Percentiles rank a stretch among this genome's conserved stretches.
Evolutionary conservation across 2,329 filamentous ascomycete species (phyloP).

Genomic region (Sporothrix brunneoviolacea): DNA sequence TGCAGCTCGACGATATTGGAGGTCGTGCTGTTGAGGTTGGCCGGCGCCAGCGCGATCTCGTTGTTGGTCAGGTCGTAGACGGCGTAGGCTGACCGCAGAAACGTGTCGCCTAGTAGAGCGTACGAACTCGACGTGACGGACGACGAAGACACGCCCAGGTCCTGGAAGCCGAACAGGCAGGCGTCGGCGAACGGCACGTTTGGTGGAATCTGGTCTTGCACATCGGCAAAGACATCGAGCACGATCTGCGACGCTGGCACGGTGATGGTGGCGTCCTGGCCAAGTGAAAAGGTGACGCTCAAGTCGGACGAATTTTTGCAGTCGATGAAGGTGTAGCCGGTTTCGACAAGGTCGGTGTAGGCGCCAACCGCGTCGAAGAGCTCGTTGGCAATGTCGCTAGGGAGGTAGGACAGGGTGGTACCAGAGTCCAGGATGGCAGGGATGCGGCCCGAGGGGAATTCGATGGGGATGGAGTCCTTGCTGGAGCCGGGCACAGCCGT

Average conservation of each 20-base stretch:
- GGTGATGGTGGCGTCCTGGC: conserved; percentile 19
- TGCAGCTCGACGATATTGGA: conserved; percentile 41
- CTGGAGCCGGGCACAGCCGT: conserved; percentile 21
- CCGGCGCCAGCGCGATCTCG: conserved; percentile 46
- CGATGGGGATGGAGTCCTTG: conserved; percentile 9
- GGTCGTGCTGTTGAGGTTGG: conserved; percentile 41
- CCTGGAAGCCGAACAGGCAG: conserved; percentile 52
- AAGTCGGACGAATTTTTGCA: conserved; percentile 28
- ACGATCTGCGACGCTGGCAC: conserved; percentile 33
- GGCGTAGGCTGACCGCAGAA: conserved; percentile 44
- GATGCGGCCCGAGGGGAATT: conserved; percentile 11
- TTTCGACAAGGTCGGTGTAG: conserved; percentile 29
- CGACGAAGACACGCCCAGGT: conserved; percentile 22
- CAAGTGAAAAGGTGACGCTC: conserved; percentile 29
- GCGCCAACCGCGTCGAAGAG: conserved; percentile 35
- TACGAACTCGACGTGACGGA: conserved; percentile 9
- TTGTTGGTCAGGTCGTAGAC: conserved; percentile 48
- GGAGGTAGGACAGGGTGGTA: conserved; percentile 58
- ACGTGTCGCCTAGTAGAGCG: conserved; percentile 39
- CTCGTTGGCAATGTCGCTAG: conserved; percentile 38
- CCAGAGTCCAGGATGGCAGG: conserved; percentile 62
- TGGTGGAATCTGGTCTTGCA: conserved; percentile 20
- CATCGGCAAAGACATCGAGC: conserved; percentile 29
- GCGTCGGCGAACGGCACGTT: conserved; percentile 33
- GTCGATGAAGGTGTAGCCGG: conserved; percentile 34